A percentile compares a stretch with the other conserved stretches of the same genome.
phyloP scores from a whole-genome alignment of 495 filamentous ascomycete species.

The Hypoxylon crocopeplum region DNA sequence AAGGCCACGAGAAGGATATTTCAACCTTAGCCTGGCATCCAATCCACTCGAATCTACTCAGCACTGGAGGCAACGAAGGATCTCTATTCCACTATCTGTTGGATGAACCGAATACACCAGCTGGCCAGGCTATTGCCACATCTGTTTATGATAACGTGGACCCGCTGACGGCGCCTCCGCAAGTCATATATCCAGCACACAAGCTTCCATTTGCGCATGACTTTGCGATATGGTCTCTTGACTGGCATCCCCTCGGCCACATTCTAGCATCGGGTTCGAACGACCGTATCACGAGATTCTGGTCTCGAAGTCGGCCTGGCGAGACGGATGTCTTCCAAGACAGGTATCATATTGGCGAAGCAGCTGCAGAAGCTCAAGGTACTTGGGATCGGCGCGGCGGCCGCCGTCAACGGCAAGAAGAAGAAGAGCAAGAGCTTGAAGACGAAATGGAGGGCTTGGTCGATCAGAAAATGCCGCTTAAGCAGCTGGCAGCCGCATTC shows the following conservation, averaged over 20 bases:
- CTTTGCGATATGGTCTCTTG: constrained; percentile 93
- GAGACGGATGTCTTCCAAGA: constrained; percentile 85
- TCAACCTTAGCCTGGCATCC: constrained; percentile 95
- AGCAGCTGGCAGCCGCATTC: constrained; percentile 47
- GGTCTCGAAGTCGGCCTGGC: constrained; percentile 87
- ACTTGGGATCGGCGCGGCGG: constrained; percentile 86
- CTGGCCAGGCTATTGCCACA: constrained; percentile 68
- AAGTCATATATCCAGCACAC: constrained; percentile 89
- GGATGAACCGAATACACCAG: constrained; percentile 85
- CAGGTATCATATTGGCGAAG: constrained; percentile 92
- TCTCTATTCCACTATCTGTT: constrained; percentile 90
- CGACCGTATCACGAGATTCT: constrained; percentile 95
- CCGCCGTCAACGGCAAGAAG: constrained; percentile 80
- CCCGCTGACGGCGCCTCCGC: constrained; percentile 76
- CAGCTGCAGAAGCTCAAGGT: constrained; percentile 89
- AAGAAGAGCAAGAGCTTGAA: constrained; percentile 90
- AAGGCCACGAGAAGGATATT: constrained; percentile 94
- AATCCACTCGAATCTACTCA: constrained; percentile 84
- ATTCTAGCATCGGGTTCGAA: constrained; percentile 99
- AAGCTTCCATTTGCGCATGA: constrained; percentile 85
- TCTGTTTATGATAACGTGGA: constrained; percentile 84
- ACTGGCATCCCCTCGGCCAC: constrained; percentile 96
- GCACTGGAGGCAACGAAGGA: constrained; percentile 88
- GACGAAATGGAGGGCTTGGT: constrained; percentile 93
- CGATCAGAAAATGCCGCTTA: constrained; percentile 84